Conservation (phyloP, 306 rosid genomes). For the Crataegus laevigata region DNA sequence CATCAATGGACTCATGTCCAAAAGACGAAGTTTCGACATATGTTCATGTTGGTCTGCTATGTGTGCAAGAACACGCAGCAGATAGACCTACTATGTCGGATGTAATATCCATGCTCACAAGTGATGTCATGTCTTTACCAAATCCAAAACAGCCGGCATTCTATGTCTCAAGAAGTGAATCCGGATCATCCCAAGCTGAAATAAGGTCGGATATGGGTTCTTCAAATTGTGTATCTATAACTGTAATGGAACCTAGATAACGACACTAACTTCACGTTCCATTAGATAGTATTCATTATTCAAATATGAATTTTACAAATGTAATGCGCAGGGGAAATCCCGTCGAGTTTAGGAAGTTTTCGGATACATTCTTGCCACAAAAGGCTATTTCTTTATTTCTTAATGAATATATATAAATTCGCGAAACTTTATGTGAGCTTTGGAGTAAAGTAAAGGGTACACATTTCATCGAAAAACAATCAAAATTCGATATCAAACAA, state of each 20-base stretch:
- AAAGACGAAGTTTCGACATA: not conserved
- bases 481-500: not conserved
- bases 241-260: conserved; percentile 24
- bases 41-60: conserved; percentile 21
- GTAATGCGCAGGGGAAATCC: not conserved
- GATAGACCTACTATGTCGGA: conserved; percentile 27
- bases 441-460: not conserved
- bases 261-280: not conserved
- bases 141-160: conserved; percentile 23
- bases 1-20: conserved; percentile 17
- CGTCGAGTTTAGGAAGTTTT: not conserved
- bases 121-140: conserved; percentile 4
- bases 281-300: not conserved
- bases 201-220: conserved; percentile 2
- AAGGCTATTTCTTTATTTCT: not conserved
- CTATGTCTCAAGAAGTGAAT: not conserved
- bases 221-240: conserved; percentile 10
- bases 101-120: conserved; percentile 20
- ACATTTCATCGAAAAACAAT: not conserved
- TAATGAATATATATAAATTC: not conserved
- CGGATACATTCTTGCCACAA: not conserved
- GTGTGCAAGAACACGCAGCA: conserved; percentile 18
- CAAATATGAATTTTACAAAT: not conserved
- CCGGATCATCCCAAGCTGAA: conserved; percentile 10
- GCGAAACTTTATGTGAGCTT: not conserved